A percentile compares a stretch with the other conserved stretches of the same genome.
These are phyloP conservation scores for Panicum hallii DNA, from an alignment of 202 grass and related monocot species.

Conservation along the genomic window DNA sequence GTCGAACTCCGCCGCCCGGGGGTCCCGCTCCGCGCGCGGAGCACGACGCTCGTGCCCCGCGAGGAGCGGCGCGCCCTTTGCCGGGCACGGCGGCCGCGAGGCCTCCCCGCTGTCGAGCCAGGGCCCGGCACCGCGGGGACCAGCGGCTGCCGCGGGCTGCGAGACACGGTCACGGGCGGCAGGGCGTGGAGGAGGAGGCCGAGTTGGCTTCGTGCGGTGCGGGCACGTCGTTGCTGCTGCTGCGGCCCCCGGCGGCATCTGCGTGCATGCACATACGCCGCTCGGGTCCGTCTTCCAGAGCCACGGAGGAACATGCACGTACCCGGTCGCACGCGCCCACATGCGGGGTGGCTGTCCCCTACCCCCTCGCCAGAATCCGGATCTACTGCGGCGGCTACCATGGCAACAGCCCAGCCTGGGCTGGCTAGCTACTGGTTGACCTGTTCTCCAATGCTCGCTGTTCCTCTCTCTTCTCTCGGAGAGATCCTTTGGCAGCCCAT, in stretches of 20 bases:
- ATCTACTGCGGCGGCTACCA: constrained; percentile 38
- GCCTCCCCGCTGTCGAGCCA: constrained; percentile 13
- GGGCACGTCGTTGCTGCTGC: constrained; percentile 30
- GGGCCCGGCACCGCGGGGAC: constrained; percentile 41
- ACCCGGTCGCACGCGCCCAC: constrained; percentile 38
- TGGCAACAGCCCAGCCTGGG: background rate
- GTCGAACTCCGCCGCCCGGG: background rate
- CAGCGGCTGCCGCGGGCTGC: constrained; percentile 1
- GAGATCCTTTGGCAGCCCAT: constrained; percentile 6
- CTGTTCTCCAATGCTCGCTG: background rate
- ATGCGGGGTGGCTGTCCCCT: constrained; percentile 46
- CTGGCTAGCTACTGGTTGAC: background rate
- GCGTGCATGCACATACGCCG: constrained; percentile 3
- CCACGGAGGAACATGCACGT: constrained; percentile 19
- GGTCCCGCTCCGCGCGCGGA: background rate
- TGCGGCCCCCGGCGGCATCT: background rate
- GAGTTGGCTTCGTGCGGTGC: constrained; percentile 34
- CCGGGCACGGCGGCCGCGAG: constrained; percentile 25
- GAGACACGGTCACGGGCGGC: constrained; percentile 26
- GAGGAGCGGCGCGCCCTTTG: background rate
- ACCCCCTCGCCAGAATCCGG: constrained; percentile 19
- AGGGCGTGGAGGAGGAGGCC: background rate
- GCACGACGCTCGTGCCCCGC: constrained; percentile 53
- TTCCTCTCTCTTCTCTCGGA: background rate
- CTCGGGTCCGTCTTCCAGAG: background rate